These are phyloP conservation scores for Platanthera guangdongensis DNA, from an alignment of 106 monocot genomes.

Conservation along the genomic window DNA sequence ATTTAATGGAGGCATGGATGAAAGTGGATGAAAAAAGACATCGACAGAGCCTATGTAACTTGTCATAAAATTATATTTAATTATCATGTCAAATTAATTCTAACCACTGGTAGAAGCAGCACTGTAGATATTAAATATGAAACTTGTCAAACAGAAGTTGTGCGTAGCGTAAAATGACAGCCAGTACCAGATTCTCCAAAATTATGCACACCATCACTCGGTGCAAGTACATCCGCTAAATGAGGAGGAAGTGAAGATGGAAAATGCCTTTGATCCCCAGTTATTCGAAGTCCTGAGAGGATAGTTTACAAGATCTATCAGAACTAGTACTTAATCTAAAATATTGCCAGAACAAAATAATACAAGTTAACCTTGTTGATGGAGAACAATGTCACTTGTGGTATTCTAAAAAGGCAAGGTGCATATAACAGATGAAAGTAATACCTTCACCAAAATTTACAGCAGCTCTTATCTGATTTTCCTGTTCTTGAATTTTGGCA, in stretches of 20 bases:
- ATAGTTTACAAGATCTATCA: not conserved
- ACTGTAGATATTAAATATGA: not conserved
- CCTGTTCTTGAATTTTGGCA: conserved; percentile 97
- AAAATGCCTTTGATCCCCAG: conserved; percentile 67
- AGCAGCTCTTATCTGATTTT: conserved; percentile 67
- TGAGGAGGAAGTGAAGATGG: conserved; percentile 80
- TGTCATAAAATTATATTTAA: not conserved
- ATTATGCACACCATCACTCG: conserved; percentile 53
- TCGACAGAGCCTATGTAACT: not conserved
- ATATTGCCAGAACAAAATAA: not conserved
- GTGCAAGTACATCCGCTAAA: conserved; percentile 60
- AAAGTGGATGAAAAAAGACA: not conserved
- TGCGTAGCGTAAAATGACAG: not conserved
- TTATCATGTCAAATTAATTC: not conserved
- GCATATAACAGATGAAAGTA: conserved; percentile 7
- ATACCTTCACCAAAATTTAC: conserved; percentile 92
- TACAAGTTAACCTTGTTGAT: not conserved
- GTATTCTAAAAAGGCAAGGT: conserved; percentile 1
- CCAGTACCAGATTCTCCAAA: conserved; percentile 54
- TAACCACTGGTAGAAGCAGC: not conserved
- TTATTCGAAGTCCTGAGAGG: conserved; percentile 55
- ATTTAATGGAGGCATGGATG: not conserved
- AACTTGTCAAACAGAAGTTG: not conserved
- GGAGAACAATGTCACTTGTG: not conserved
- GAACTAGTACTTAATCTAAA: not conserved